These are phyloP conservation scores for Exophiala aquamarina DNA, from an alignment of 2,329 filamentous ascomycete species.

Conservation along the genomic window DNA sequence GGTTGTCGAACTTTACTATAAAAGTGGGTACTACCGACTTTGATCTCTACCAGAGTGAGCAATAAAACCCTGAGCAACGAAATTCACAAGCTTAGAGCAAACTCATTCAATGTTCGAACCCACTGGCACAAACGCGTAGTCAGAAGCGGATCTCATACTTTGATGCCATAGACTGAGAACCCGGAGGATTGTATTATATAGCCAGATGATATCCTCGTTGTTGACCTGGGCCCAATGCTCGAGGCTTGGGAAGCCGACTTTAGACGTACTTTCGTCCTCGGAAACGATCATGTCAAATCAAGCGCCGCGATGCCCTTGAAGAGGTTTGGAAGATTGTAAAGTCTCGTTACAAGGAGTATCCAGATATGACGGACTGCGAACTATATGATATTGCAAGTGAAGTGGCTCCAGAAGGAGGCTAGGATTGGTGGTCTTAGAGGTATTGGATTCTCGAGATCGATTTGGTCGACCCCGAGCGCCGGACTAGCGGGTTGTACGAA, in stretches of 20 bases:
- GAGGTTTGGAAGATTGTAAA: constrained; percentile 50
- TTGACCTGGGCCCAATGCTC: constrained; percentile 55
- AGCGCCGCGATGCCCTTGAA: constrained; percentile 47
- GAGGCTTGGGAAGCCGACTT: constrained; percentile 56
- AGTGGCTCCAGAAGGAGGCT: constrained; percentile 42
- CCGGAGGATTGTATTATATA: constrained; percentile 50
- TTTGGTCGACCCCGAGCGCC: constrained; percentile 40
- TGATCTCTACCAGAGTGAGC: constrained; percentile 49
- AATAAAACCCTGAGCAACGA: constrained; percentile 50
- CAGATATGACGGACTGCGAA: constrained; percentile 49
- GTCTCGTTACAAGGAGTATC: constrained; percentile 37
- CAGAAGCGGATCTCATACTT: constrained; percentile 51
- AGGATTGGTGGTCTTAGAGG: constrained; percentile 42
- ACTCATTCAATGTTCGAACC: constrained; percentile 46
- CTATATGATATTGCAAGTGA: constrained; percentile 47
- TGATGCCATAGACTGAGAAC: constrained; percentile 50
- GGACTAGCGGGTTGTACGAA: constrained; percentile 48
- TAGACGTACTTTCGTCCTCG: constrained; percentile 54
- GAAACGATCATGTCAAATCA: constrained; percentile 46
- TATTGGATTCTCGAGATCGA: constrained; percentile 56
- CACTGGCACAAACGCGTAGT: constrained; percentile 57
- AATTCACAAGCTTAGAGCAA: constrained; percentile 46
- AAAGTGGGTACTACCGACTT: constrained; percentile 47
- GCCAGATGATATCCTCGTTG: constrained; percentile 51
- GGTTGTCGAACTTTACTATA: constrained; percentile 47